Base-by-base conservation (phyloP, 2,329 filamentous ascomycete genomes). In the Penicillium crustosum region DNA sequence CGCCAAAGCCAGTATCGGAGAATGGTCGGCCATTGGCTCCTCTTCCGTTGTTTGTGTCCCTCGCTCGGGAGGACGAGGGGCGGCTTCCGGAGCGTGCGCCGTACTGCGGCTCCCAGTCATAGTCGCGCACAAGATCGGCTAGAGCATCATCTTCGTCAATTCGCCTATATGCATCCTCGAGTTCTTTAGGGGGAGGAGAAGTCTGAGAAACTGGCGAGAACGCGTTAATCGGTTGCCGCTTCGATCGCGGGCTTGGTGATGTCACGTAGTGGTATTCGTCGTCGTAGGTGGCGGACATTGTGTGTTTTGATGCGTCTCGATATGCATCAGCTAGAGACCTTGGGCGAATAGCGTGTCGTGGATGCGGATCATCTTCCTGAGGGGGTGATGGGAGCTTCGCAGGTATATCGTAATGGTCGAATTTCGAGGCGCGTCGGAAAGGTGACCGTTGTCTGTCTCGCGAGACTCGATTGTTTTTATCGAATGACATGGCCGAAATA, bases 291-390 rank as follows among this genome's bases (percentile, higher is more conserved):
- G 44, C 2, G 6, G 49, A 5, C 55, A 53, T 57, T 66, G 61
- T 64, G 70, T 73, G 53, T 65, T 65, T 39, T 62, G 70, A 73
- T 47, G 72, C 66, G 27, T 69, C 69, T 55, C 75, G 70, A 61
- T 76, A 78, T 19, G 76, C 74, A 52, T 72, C 73, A 50, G 72
- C 73, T 52, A 78, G 60, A 9, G 74, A 77, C 31, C 70, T 71
- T 15, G 76, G 74, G 43, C 70, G 71, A 56, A 75, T 71, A 38
- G 66, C 71, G 43, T 68, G 66, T 50, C 71, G 73, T 42, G 69
- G 63, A 48, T 68, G 67, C 38, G 65, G 53, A 35, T 61, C 68
- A 65, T 71, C 39, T 9, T 68, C 54, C 65, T 64, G 21, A 68
- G 66, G 21, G 21, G 70, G 66, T 19, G 62, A 71, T 9, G 68